phyloP scores from a whole-genome alignment of 106 monocot species.

The Posidonia australis region DNA sequence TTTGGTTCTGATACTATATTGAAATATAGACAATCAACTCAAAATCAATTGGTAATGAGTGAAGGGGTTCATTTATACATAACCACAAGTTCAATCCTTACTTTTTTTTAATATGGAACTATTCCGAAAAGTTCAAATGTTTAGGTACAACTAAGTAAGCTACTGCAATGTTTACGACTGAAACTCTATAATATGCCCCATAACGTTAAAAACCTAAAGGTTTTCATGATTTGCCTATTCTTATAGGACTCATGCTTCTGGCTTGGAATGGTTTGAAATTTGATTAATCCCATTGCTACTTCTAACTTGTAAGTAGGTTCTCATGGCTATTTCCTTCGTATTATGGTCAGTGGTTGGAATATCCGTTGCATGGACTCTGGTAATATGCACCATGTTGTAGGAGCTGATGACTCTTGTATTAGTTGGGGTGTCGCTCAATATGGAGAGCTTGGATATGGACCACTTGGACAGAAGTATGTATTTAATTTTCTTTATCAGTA shows the following conservation, averaged over 20 bases:
- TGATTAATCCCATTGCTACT: background rate
- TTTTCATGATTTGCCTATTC: too few relatives aligned
- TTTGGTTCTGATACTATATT: too few relatives aligned
- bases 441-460: constrained; percentile 96
- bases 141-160: too few relatives aligned
- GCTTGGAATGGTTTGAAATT: background rate
- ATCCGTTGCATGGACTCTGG: constrained; percentile 99
- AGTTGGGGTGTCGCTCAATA: constrained; percentile 73
- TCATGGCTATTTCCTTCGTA: background rate
- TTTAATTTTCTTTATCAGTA: background rate
- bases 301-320: background rate
- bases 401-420: constrained; percentile 96
- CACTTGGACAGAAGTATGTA: constrained; percentile 69
- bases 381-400: constrained; percentile 87
- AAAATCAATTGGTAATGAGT: too few relatives aligned
- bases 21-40: too few relatives aligned
- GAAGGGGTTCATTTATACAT: too few relatives aligned
- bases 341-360: constrained; percentile 81
- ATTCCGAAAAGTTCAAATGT: too few relatives aligned
- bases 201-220: too few relatives aligned
- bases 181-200: too few relatives aligned
- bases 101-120: too few relatives aligned
- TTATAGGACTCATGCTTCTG: background rate
- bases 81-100: too few relatives aligned
- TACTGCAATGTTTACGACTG: too few relatives aligned